Evolutionary conservation across 2,329 filamentous ascomycete species (phyloP).

Genomic region (Ophiostoma quercus): DNA sequence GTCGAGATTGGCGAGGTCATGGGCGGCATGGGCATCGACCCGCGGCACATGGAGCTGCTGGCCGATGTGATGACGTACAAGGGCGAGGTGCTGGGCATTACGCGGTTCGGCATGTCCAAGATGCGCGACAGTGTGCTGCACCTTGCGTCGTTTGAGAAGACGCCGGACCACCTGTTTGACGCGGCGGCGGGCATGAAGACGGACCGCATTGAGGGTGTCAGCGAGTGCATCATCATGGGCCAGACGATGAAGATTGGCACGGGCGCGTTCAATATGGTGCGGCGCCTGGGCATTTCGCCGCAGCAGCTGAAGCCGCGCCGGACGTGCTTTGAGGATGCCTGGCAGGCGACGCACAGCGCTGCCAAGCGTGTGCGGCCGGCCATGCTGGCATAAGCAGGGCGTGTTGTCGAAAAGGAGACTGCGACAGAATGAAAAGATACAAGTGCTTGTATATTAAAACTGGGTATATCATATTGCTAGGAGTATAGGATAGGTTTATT

Average conservation of each 20-base stretch:
- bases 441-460: neutral
- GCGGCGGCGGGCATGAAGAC: slow-evolving; percentile 88
- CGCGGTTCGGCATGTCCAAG: slow-evolving; percentile 90
- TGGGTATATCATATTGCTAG: slow-evolving; percentile 2
- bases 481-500: neutral
- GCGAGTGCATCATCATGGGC: slow-evolving; percentile 97
- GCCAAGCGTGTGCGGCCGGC: slow-evolving; percentile 3
- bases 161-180: slow-evolving; percentile 93
- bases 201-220: slow-evolving; percentile 88
- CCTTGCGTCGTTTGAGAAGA: slow-evolving; percentile 95
- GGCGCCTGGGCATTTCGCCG: slow-evolving; percentile 63
- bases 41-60: slow-evolving; percentile 93
- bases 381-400: neutral
- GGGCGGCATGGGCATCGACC: slow-evolving; percentile 92
- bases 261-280: slow-evolving; percentile 83
- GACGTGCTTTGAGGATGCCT: slow-evolving; percentile 67
- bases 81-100: slow-evolving; percentile 93
- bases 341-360: slow-evolving; percentile 35
- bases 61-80: slow-evolving; percentile 99
- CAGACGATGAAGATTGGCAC: slow-evolving; percentile 91
- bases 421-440: neutral
- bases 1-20: slow-evolving; percentile 84
- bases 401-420: no score
- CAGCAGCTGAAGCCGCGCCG: slow-evolving; percentile 53
- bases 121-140: slow-evolving; percentile 94